Base-by-base conservation (phyloP, 805 yeast genomes). In the Wickerhamomyces bisporus region DNA sequence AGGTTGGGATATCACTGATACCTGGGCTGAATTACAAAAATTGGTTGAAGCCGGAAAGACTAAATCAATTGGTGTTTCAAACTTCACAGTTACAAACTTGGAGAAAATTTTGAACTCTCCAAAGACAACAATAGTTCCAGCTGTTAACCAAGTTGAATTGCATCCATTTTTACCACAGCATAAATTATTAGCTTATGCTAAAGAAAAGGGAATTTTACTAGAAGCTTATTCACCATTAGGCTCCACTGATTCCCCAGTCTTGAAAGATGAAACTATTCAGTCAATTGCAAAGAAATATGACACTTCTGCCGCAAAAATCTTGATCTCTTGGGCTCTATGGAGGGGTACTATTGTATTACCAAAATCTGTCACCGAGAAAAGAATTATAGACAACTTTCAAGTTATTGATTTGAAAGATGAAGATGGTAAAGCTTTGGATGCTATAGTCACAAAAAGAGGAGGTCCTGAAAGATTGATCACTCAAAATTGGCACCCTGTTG, bases 291-390 rank as follows among this genome's bases (percentile, higher is more conserved):
- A 66, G 28, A 68, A 68, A 42, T 52, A 65, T 45, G 49, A 50
- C 11, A 60, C 53, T 11, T 52, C 52, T 13, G 67, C 78, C 7
- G 80, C 78, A 10, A 68, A 70, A 36, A 53, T 77, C 21, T 60
- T 73, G 33, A 61, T 77, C 40, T 71, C 79, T 21, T 78, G 84
- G 85, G 75, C 71, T 27, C 57, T 72, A 15, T 62, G 66, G 50
- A 73, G 81, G 60, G 74, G 70, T 27, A 62, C 72, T 24, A 71
- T 75, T 32, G 76, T 73, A 12, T 53, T 72, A 38, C 75, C 76
- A 32, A 71, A 72, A 49, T 68, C 75, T 19, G 66, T 66, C 16
- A 64, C 62, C 30, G 62, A 65, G 13, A 41, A 49, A 6, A 68
- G 77, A 66, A 62, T 71, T 37, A 55, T 45, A 7, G 48, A 60